Evolutionary conservation across 2,329 filamentous ascomycete species (phyloP), one percentile per base, ranked within the genome.

Genomic region (Grosmannia serpens): DNA sequence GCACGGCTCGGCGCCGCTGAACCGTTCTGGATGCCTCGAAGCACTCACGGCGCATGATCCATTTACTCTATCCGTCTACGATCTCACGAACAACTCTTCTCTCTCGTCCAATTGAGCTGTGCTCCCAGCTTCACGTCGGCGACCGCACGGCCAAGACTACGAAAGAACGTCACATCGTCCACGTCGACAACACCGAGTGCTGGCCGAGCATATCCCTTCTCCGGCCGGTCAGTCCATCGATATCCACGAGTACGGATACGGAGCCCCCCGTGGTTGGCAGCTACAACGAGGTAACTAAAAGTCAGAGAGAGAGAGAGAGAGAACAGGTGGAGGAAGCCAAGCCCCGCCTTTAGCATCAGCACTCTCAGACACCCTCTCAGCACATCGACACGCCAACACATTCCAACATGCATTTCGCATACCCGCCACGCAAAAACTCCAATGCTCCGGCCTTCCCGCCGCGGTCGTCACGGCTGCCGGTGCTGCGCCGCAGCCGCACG

Each of bases 401-500:
- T 13, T 13, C 8, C 41, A 61, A 56, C 65, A 94, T 96, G 90
- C 91, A 96, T 72, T 91, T 92, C 78, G 90, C 91, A 63, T 85
- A 95, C 66, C 91, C 91, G 58, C 83, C 89, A 67, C 87, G 91
- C 71, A 95, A 92, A 75, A 84, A 82, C 68, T 92, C 88, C 64
- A 84, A 87, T 68, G 83, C 87, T 64, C 83, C 85, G 64, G 85
- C 86, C 33, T 92, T 89, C 73, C 78, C 79, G 63, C 77, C 81
- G 53, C 79, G 84, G 67, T 78, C 80, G 63, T 75, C 83, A 67
- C 74, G 77, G 64, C 70, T 81, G 24, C 65, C 65, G 6, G 56
- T 62, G 62, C 70, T 83, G 62, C 82, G 87, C 62, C 80, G 83
- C 64, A 83, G 79, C 67, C 83, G 87, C 64, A 67, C 86, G 57